Conservation (phyloP, 352 stramenopile genomes). For the Plasmopara muralis region DNA sequence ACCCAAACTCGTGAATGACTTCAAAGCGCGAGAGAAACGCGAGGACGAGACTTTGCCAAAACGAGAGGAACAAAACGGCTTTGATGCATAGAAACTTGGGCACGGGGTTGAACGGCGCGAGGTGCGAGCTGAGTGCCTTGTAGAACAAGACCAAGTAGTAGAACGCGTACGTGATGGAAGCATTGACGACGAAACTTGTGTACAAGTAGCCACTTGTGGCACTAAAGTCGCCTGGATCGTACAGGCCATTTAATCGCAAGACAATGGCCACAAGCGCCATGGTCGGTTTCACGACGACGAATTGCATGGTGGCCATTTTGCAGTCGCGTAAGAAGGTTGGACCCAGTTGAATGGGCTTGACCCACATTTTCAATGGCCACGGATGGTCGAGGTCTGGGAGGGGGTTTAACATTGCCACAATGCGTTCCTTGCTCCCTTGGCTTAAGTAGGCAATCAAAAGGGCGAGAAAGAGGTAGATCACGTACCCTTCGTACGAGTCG, state of each 20-base stretch:
- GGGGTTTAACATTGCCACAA: constrained; percentile 43
- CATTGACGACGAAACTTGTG: constrained; percentile 91
- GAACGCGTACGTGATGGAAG: constrained; percentile 95
- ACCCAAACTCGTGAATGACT: constrained; percentile 87
- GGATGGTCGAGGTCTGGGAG: constrained; percentile 65
- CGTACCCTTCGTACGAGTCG: constrained; percentile 98
- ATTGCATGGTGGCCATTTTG: constrained; percentile 94
- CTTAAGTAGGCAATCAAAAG: constrained; percentile 95
- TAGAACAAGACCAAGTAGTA: constrained; percentile 98
- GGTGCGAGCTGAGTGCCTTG: constrained; percentile 83
- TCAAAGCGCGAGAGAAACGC: constrained; percentile 85
- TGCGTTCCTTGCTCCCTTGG: constrained; percentile 84
- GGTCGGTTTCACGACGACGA: constrained; percentile 92
- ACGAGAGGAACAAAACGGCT: constrained; percentile 97
- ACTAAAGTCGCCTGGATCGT: constrained; percentile 85
- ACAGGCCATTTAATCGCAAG: constrained; percentile 69
- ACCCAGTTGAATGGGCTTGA: constrained; percentile 68
- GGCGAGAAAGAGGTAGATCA: constrained; percentile 96
- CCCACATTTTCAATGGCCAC: constrained; percentile 68
- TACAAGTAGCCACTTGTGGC: constrained; percentile 85
- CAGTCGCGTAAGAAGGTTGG: constrained; percentile 89
- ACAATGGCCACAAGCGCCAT: constrained; percentile 87
- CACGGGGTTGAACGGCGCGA: constrained; percentile 92
- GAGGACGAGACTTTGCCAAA: constrained; percentile 95
- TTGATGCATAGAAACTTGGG: constrained; percentile 99